Conservation (phyloP, 345 rosid genomes). For the Erodium maritimum region DNA sequence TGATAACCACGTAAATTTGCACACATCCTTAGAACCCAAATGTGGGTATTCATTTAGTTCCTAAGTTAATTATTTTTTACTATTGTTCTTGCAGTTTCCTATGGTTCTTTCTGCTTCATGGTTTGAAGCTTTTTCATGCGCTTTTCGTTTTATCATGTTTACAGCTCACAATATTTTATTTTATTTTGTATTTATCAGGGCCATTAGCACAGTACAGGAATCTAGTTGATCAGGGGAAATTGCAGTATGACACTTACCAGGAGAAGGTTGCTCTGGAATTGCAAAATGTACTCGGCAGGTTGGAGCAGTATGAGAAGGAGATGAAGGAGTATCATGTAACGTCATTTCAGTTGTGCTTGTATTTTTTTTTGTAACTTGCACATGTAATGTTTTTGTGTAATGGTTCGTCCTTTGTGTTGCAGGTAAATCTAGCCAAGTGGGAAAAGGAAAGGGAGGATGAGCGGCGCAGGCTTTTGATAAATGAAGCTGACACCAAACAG, state of each 20-base stretch:
- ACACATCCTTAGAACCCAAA: not conserved
- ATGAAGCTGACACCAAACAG: slow-evolving; percentile 70
- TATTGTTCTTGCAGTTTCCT: not conserved
- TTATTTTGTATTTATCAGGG: slow-evolving; percentile 22
- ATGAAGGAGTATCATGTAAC: slow-evolving; percentile 80
- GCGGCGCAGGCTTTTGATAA: slow-evolving; percentile 51
- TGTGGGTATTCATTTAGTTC: not conserved
- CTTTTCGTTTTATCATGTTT: not conserved
- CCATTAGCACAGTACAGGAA: slow-evolving; percentile 40
- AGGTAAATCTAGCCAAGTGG: slow-evolving; percentile 67
- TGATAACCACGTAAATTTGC: too few species aligned
- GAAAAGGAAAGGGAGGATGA: slow-evolving; percentile 66
- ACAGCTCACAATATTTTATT: not conserved
- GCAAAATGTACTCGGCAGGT: slow-evolving; percentile 51
- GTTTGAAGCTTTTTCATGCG: too few species aligned
- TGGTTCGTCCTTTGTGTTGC: slow-evolving; percentile 3
- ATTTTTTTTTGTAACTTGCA: not conserved
- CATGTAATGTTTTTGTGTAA: not conserved
- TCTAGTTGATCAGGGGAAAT: slow-evolving; percentile 59
- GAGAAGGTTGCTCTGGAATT: slow-evolving; percentile 59
- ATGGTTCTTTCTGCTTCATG: not conserved
- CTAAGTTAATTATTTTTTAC: not conserved
- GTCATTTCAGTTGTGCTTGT: not conserved
- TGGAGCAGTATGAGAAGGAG: slow-evolving; percentile 69
- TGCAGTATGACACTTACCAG: slow-evolving; percentile 67